phyloP scores from a whole-genome alignment of 176 grass and related monocot species.

The Oryza meyeriana region DNA sequence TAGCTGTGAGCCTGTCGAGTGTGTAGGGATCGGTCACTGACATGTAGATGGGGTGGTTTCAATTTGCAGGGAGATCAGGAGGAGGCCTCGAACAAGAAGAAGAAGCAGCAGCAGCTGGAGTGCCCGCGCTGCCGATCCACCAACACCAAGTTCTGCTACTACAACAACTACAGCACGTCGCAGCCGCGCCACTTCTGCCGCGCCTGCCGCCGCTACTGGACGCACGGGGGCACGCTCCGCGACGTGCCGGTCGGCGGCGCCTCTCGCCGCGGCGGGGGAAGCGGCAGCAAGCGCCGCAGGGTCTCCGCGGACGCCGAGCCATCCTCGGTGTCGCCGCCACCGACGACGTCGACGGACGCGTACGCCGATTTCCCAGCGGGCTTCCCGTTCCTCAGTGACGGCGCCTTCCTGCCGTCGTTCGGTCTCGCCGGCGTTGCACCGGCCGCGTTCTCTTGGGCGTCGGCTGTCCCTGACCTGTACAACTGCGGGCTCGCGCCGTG shows the following conservation, averaged over 20 bases:
- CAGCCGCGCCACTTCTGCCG: conserved; percentile 96
- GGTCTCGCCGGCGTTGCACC: conserved; percentile 9
- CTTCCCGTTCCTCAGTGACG: conserved; percentile 45
- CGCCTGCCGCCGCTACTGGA: conserved; percentile 88
- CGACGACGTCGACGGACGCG: not conserved
- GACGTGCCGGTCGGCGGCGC: conserved; percentile 80
- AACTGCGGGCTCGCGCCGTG: conserved; percentile 19
- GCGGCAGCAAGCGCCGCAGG: conserved; percentile 57
- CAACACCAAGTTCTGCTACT: conserved; percentile 99
- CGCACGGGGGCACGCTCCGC: conserved; percentile 76
- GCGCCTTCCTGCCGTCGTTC: conserved; percentile 32
- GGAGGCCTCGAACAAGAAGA: not conserved
- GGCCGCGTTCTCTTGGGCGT: conserved; percentile 4
- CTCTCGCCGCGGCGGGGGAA: conserved; percentile 31
- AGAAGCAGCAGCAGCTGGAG: conserved; percentile 34
- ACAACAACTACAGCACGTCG: conserved; percentile 92
- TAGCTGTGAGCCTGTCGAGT: not conserved
- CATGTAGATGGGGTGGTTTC: not conserved
- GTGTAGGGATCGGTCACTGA: not conserved
- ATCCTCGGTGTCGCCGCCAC: not conserved
- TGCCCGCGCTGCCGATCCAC: conserved; percentile 78
- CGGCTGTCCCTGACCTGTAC: not conserved
- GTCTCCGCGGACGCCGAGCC: not conserved
- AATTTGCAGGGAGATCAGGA: not conserved
- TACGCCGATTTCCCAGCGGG: not conserved